phyloP scores from a whole-genome alignment of 768 basidiomycete genomes.

The Rhodotorula graminis region DNA sequence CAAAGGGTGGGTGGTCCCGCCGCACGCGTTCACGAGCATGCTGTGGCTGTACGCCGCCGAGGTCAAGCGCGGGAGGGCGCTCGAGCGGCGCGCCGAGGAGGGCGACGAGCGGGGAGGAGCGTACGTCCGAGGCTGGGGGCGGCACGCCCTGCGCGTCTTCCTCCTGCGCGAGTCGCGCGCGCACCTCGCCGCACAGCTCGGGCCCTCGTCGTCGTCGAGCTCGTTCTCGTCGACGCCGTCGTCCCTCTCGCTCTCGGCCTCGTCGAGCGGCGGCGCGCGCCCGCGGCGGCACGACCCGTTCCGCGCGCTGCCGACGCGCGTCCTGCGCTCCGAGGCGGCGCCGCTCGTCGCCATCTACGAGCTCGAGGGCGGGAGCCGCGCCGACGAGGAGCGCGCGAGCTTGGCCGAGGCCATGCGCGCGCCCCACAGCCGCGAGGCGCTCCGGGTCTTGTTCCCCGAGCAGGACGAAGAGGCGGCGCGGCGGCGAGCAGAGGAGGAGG shows the following conservation, averaged over 20 bases:
- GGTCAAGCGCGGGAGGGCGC: conserved; percentile 16
- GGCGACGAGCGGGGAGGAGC: neutral
- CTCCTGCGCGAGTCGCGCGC: conserved; percentile 6
- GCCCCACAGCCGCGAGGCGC: neutral
- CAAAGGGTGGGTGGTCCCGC: conserved; percentile 58
- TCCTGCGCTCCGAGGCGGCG: conserved; percentile 23
- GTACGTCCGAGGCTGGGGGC: conserved; percentile 28
- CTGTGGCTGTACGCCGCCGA: conserved; percentile 56
- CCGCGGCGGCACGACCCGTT: neutral
- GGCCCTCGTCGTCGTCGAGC: neutral
- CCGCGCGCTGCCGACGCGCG: neutral
- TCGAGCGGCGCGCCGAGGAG: neutral
- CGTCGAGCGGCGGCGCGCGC: neutral
- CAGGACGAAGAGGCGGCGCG: neutral
- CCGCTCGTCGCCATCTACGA: conserved; percentile 32
- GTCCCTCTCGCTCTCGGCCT: neutral
- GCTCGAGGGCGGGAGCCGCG: conserved; percentile 25
- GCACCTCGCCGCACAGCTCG: neutral
- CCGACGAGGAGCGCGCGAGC: conserved; percentile 14
- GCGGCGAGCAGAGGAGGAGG: neutral
- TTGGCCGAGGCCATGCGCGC: conserved; percentile 24
- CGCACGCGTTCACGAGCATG: conserved; percentile 69
- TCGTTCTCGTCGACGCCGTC: neutral
- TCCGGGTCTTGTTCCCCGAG: conserved; percentile 22
- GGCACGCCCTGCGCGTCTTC: conserved; percentile 30